A percentile compares a stretch with the other conserved stretches of the same genome.
Conservation (phyloP, 345 rosid species). For the Acer saccharum region DNA sequence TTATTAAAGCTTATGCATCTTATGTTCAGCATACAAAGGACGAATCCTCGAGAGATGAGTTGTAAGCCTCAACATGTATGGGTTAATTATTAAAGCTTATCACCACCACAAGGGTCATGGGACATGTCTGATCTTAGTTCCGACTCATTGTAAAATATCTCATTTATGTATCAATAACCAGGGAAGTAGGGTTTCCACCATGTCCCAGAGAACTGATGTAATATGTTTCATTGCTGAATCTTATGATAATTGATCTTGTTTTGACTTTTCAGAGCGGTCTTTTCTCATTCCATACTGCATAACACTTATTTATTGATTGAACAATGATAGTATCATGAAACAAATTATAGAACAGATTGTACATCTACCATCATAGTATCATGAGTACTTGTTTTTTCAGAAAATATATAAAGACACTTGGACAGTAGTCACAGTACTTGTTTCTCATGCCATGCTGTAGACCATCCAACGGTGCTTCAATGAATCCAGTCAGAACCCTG, state of each 20-base stretch:
- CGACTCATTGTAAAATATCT: not conserved
- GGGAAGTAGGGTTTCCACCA: conserved; percentile 1
- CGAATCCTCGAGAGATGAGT: conserved; percentile 59
- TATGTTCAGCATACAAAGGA: conserved; percentile 34
- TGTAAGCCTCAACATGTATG: conserved; percentile 15
- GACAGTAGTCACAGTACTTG: no score
- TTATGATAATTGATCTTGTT: not conserved
- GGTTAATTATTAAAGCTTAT: not conserved
- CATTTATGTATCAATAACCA: conserved; percentile 9
- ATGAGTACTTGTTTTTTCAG: no score
- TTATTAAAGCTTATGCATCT: conserved; percentile 67
- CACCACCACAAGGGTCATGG: not conserved
- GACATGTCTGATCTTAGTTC: not conserved
- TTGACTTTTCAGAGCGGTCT: not conserved
- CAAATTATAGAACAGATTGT: not conserved
- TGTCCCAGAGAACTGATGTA: not conserved
- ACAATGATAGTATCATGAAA: not conserved
- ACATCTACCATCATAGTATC: not conserved
- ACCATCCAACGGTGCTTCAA: no score
- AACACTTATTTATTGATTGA: not conserved
- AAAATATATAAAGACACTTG: no score
- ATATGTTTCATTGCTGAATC: not conserved
- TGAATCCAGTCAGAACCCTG: no score
- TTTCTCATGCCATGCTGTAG: no score
- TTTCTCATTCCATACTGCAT: not conserved